A percentile compares a stretch with the other conserved stretches of the same genome.
Conservation (phyloP, 2,329 filamentous ascomycete species). For the Fusarium clavum region DNA sequence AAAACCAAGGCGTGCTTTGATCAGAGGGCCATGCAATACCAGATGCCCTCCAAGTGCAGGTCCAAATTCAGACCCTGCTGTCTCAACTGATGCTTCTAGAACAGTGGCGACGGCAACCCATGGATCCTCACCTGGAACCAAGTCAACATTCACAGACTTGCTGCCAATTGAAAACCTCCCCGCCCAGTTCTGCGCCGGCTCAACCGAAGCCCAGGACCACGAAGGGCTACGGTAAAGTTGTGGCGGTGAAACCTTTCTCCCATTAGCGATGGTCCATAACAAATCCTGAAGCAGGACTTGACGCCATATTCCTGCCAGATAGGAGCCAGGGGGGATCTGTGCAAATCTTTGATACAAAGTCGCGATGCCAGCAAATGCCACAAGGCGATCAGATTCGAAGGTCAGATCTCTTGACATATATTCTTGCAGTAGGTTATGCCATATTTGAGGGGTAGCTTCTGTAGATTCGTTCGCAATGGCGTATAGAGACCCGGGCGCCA, state of each 20-base stretch:
- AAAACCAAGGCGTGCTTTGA: conserved; percentile 29
- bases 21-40: conserved; percentile 27
- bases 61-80: conserved; percentile 23
- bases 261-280: conserved; percentile 25
- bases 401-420: conserved; percentile 31
- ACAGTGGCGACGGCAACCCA: conserved; percentile 13
- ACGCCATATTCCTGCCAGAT: conserved; percentile 32
- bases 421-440: conserved; percentile 28
- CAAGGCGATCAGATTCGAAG: conserved; percentile 32
- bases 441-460: not conserved
- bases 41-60: conserved; percentile 14
- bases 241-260: conserved; percentile 30
- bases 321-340: conserved; percentile 14
- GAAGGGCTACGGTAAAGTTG: conserved; percentile 38
- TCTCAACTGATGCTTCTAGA: conserved; percentile 18
- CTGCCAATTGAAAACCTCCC: conserved; percentile 19
- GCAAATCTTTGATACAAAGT: conserved; percentile 20
- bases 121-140: conserved; percentile 10
- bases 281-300: conserved; percentile 25
- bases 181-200: conserved; percentile 6
- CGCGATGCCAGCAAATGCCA: conserved; percentile 35
- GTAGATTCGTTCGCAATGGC: not conserved
- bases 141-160: conserved; percentile 1
- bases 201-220: conserved; percentile 37
- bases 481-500: conserved; percentile 25